Percentiles rank a stretch among this genome's conserved stretches.
These are phyloP conservation scores for Mortierella sp. DNA, from an alignment of 371 early-diverging fungal species.

Conservation along the genomic window DNA sequence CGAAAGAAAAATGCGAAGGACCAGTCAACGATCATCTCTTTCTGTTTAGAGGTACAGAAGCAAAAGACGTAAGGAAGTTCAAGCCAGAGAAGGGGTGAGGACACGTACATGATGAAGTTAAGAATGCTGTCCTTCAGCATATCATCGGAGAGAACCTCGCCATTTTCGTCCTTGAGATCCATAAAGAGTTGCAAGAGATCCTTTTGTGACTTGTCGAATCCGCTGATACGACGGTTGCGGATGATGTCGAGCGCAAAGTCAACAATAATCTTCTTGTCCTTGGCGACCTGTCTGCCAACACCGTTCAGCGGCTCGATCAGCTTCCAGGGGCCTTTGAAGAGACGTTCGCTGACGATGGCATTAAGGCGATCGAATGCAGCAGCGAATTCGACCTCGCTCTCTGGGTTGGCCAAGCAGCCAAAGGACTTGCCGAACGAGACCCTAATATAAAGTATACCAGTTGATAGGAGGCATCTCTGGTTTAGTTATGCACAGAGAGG, in stretches of 20 bases:
- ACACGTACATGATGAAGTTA: constrained; percentile 62
- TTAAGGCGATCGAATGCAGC: constrained; percentile 51
- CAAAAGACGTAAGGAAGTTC: background rate
- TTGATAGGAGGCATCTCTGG: background rate
- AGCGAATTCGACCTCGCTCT: constrained; percentile 47
- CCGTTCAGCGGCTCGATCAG: constrained; percentile 31
- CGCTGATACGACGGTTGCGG: constrained; percentile 32
- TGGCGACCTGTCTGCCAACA: constrained; percentile 25
- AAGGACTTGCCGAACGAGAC: constrained; percentile 51
- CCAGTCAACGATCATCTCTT: no score
- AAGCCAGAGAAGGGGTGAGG: background rate
- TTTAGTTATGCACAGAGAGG: no score
- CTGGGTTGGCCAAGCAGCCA: constrained; percentile 43
- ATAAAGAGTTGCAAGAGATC: constrained; percentile 76
- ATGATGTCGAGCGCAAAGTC: constrained; percentile 49
- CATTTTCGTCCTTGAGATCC: constrained; percentile 64
- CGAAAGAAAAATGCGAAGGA: constrained; percentile 1
- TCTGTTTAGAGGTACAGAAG: no score
- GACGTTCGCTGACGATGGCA: constrained; percentile 35
- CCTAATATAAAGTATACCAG: constrained; percentile 5
- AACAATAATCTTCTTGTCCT: constrained; percentile 41
- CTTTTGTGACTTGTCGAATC: constrained; percentile 39
- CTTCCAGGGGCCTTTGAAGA: constrained; percentile 46
- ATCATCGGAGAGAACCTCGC: constrained; percentile 61
- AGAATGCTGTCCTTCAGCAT: constrained; percentile 74